Base-by-base conservation (phyloP, 805 yeast species). In the Priceomyces carsonii region DNA sequence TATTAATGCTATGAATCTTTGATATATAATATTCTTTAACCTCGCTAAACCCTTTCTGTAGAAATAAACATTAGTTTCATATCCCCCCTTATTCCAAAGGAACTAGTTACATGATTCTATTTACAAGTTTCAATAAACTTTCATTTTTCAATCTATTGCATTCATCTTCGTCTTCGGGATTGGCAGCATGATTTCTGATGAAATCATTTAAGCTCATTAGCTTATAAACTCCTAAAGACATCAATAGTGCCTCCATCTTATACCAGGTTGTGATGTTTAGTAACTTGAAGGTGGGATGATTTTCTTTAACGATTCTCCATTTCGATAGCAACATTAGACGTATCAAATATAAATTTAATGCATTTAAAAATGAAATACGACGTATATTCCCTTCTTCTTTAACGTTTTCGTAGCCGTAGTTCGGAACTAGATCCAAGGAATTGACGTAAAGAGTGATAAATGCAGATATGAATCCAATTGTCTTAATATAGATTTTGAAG, bases 231-330 rank as follows among this genome's bases (percentile, higher is more conserved):
- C 69, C 67, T 24, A 50, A 48, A 38, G 67, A 57, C 61, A 64
- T 59, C 10, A 61, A 33, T 8, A 51, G 36, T 2, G 63, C 45
- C 44, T 67, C 72, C 18, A 63, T 28, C 15, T 51, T 44, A 26
- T 48, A 51, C 70, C 71, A 66, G 8, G 55, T 47, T 12, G 44
- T 48, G 13, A 55, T 36, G 18, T 47, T 51, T 19, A 64, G 37
- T 13, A 40, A 9, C 21, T 44, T 52, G 43, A 66, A 60, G 39
- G 48, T 43, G 1, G 68, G 69, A 39, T 62, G 68, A 47, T 61
- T 59, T 15, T 62, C 69, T 45, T 66, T 66, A 21, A 53, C 38
- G 21, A 63, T 63, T 26, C 73, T 52, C 73, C 73, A 67, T 42
- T 66, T 66, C 8, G 67, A 62, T 19, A 67, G 40, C n/a, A 66